Percentiles rank a stretch among this genome's conserved stretches.
These are phyloP conservation scores for Myriangium duriaei DNA, from an alignment of 2,329 filamentous ascomycete genomes.

Conservation along the genomic window DNA sequence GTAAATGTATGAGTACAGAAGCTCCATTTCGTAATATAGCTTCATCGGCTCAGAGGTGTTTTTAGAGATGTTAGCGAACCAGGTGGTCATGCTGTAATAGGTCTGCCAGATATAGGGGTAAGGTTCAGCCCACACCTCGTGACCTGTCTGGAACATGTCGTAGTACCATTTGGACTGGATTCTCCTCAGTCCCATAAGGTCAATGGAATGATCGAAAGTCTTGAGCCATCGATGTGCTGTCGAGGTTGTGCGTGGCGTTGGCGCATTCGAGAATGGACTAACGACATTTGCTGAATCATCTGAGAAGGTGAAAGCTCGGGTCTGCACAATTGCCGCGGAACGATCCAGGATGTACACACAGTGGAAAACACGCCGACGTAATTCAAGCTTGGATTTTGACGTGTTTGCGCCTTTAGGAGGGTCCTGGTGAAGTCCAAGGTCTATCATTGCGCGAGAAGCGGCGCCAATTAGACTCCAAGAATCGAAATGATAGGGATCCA, in stretches of 20 bases:
- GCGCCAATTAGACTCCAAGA: slow-evolving; percentile 90
- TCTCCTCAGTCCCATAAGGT: slow-evolving; percentile 71
- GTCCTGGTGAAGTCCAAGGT: slow-evolving; percentile 88
- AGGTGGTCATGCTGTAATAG: slow-evolving; percentile 64
- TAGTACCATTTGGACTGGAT: slow-evolving; percentile 86
- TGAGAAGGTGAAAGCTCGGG: slow-evolving; percentile 82
- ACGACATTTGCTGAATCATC: slow-evolving; percentile 76
- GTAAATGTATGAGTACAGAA: slow-evolving; percentile 84
- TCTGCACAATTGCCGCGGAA: slow-evolving; percentile 77
- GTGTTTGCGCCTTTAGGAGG: slow-evolving; percentile 58
- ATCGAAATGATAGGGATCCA: slow-evolving; percentile 84
- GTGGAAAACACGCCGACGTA: slow-evolving; percentile 75
- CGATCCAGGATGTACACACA: slow-evolving; percentile 85
- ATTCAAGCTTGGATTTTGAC: slow-evolving; percentile 58
- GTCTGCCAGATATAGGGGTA: slow-evolving; percentile 62
- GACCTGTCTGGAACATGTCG: slow-evolving; percentile 67
- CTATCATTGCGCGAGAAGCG: slow-evolving; percentile 73
- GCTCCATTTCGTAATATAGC: slow-evolving; percentile 72
- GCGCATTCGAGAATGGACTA: slow-evolving; percentile 44
- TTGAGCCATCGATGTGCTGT: slow-evolving; percentile 37
- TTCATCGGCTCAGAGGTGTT: slow-evolving; percentile 53
- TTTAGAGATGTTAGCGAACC: slow-evolving; percentile 64
- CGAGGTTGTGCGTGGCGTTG: slow-evolving; percentile 29
- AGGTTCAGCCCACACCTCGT: slow-evolving; percentile 54
- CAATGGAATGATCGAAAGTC: slow-evolving; percentile 56